Conservation (phyloP, 805 yeast genomes). For the Wickerhamomyces sydowiorum region DNA sequence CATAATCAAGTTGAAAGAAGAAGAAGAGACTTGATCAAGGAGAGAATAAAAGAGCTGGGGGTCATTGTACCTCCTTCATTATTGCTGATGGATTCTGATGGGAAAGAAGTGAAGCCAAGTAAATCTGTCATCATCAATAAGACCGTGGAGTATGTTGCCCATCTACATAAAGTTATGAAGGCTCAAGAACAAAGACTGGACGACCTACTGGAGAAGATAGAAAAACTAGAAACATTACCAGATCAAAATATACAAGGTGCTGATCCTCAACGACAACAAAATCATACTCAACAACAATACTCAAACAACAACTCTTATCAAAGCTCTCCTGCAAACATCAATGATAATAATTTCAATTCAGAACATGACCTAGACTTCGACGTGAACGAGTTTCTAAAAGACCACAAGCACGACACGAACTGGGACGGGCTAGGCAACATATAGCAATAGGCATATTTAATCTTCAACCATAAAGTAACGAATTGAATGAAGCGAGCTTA, state of each 20-base stretch:
- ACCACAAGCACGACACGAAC: conserved; percentile 5
- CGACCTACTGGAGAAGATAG: conserved; percentile 33
- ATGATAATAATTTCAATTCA: conserved; percentile 19
- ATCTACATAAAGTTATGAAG: conserved; percentile 54
- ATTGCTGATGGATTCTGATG: conserved; percentile 34
- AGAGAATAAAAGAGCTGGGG: conserved; percentile 80
- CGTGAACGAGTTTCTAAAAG: conserved; percentile 19
- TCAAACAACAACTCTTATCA: not conserved
- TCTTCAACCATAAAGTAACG: not conserved
- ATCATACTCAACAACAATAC: not conserved
- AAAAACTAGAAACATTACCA: conserved; percentile 25
- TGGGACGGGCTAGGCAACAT: not conserved
- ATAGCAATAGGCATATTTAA: not conserved
- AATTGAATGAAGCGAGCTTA: not conserved
- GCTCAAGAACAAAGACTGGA: conserved; percentile 46
- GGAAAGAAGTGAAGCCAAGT: conserved; percentile 73
- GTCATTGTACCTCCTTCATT: conserved; percentile 73
- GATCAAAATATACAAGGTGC: conserved; percentile 7
- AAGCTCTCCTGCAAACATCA: conserved; percentile 5
- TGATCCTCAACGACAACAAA: not conserved
- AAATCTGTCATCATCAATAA: conserved; percentile 72
- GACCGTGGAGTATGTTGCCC: conserved; percentile 74
- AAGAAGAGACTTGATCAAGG: conserved; percentile 86
- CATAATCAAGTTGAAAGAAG: conserved; percentile 94
- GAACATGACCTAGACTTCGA: conserved; percentile 14